Evolutionary conservation across 176 grass and related monocot genomes (phyloP).

Genomic region (Eremochloa ophiuroides): DNA sequence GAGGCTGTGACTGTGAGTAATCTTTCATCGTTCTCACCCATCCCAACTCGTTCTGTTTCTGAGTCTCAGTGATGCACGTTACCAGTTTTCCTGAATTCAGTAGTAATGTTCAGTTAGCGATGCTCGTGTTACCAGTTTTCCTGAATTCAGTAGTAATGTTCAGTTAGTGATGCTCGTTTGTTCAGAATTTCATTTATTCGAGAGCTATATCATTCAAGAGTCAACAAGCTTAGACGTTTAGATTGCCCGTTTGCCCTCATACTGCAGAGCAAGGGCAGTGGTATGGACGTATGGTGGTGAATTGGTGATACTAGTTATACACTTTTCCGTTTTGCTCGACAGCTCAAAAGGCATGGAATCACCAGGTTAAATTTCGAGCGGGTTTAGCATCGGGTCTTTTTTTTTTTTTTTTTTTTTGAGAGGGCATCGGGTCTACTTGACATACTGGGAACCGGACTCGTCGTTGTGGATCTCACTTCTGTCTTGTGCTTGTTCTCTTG

Average conservation of each 20-base stretch:
- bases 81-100: neutral
- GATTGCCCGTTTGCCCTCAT: neutral
- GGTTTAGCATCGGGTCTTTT: neutral
- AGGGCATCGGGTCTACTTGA: too few species aligned
- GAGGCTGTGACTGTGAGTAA: neutral
- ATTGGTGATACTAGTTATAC: neutral
- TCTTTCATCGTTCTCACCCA: neutral
- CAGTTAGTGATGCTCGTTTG: neutral
- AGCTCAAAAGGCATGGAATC: neutral
- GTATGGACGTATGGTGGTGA: neutral
- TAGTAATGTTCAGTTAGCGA: too few species aligned
- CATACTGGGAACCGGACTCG: neutral
- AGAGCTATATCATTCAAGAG: neutral
- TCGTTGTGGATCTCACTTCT: neutral
- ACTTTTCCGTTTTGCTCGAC: neutral
- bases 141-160: neutral
- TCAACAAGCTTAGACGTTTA: neutral
- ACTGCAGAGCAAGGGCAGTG: neutral
- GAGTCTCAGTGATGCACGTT: neutral
- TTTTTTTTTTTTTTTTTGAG: too few species aligned
- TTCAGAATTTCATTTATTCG: neutral
- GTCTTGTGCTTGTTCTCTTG: too few species aligned
- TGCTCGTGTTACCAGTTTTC: neutral
- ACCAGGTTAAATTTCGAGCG: neutral
- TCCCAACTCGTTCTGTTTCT: neutral